These are phyloP conservation scores for Heliocybe sulcata DNA, from an alignment of 1,284 basidiomycete species.

Conservation along the genomic window DNA sequence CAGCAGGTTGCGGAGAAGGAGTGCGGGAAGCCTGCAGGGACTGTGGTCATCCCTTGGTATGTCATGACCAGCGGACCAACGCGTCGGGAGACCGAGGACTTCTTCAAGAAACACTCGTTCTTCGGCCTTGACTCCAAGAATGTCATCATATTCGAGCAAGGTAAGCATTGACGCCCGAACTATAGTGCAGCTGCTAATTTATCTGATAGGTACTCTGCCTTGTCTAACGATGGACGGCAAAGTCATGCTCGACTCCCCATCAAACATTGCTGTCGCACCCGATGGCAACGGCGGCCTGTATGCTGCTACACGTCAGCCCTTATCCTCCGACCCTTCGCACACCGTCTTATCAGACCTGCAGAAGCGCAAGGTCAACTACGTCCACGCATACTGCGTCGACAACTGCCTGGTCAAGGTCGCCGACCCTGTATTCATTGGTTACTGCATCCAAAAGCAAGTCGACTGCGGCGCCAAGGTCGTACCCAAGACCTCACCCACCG, in stretches of 20 bases:
- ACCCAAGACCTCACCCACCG: constrained; percentile 79
- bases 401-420: constrained; percentile 98
- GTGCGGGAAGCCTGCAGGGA: constrained; percentile 42
- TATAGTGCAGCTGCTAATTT: constrained; percentile 8
- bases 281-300: constrained; percentile 98
- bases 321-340: constrained; percentile 52
- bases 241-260: constrained; percentile 79
- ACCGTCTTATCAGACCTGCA: constrained; percentile 85
- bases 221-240: constrained; percentile 94
- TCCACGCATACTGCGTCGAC: constrained; percentile 97
- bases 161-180: constrained; percentile 33
- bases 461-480: constrained; percentile 97
- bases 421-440: constrained; percentile 95
- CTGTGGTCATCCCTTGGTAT: constrained; percentile 87
- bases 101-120: constrained; percentile 73
- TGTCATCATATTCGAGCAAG: constrained; percentile 96
- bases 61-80: constrained; percentile 99
- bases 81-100: constrained; percentile 78
- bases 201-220: constrained; percentile 77
- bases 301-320: constrained; percentile 80
- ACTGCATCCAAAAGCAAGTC: constrained; percentile 79
- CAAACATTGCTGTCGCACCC: constrained; percentile 85
- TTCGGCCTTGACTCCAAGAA: constrained; percentile 83
- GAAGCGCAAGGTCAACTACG: constrained; percentile 75
- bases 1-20: constrained; percentile 69